Percentiles rank a stretch among this genome's conserved stretches.
These are phyloP conservation scores for Neckera pumila DNA, from an alignment of 225 moss, liverwort and hornwort genomes.

Conservation along the genomic window DNA sequence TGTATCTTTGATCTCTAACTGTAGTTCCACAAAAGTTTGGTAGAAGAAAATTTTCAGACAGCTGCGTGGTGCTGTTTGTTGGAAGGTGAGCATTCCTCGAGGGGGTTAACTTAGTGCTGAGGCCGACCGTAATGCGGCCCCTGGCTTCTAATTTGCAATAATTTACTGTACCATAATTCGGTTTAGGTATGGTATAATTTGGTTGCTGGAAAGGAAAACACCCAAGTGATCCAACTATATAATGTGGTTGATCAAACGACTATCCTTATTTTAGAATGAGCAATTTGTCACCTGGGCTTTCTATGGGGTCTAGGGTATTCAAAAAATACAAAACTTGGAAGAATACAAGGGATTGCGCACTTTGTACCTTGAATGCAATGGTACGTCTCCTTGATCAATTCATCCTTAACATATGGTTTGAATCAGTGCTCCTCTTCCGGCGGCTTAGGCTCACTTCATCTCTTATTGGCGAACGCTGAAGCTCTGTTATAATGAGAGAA, in stretches of 20 bases:
- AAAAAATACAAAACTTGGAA: conserved; percentile 62
- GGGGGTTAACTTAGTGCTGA: background rate
- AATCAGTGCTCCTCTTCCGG: background rate
- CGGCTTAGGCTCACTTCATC: background rate
- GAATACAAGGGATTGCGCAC: conserved; percentile 75
- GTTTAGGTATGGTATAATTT: background rate
- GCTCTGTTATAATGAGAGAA: background rate
- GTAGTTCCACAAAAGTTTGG: background rate
- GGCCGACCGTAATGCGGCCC: background rate
- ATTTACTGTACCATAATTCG: background rate
- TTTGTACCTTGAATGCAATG: conserved; percentile 80
- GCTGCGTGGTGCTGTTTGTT: background rate
- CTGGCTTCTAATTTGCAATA: background rate
- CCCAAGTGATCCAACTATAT: background rate
- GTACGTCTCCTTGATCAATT: conserved; percentile 4
- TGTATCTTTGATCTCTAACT: background rate
- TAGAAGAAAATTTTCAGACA: background rate
- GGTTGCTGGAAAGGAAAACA: background rate
- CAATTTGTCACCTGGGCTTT: background rate
- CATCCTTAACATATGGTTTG: background rate
- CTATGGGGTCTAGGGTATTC: conserved; percentile 44
- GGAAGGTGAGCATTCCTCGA: background rate
- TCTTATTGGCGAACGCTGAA: background rate
- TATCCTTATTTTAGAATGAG: background rate
- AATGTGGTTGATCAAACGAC: background rate